Percentiles rank a stretch among this genome's conserved stretches.
Conservation (phyloP, 257 asterid genomes). For the Thymus mandschuricus region DNA sequence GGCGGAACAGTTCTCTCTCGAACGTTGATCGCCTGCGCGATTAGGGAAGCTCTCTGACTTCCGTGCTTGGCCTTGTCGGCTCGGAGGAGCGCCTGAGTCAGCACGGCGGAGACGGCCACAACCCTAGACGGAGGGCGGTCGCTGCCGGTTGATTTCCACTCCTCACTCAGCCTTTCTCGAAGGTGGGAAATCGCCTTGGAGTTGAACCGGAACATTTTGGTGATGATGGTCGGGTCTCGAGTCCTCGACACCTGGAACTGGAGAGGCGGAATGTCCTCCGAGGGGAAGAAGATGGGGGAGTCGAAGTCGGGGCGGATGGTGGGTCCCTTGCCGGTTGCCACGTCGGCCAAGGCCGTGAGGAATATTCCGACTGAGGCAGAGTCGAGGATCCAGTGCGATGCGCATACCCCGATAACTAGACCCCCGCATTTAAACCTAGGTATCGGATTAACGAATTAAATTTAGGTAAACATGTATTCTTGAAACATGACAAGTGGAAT, state of each 20-base stretch:
- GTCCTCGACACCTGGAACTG: constrained; percentile 8
- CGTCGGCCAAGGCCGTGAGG: neutral
- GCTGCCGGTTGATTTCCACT: constrained; percentile 1
- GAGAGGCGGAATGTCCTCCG: neutral
- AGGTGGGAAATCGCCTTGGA: constrained; percentile 14
- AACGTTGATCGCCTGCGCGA: neutral
- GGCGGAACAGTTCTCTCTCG: constrained; percentile 3
- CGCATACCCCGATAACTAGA: constrained; percentile 21
- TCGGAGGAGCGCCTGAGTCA: neutral
- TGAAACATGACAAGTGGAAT: too few relatives aligned
- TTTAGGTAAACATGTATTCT: too few relatives aligned
- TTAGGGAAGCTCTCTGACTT: neutral
- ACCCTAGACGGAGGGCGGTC: neutral
- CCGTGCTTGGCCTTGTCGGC: neutral
- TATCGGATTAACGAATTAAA: too few relatives aligned
- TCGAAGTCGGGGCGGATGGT: neutral
- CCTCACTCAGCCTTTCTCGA: neutral
- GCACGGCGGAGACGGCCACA: neutral
- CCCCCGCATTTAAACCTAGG: neutral
- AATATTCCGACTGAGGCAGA: neutral
- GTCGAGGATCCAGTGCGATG: constrained; percentile 20
- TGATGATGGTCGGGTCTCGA: constrained; percentile 8
- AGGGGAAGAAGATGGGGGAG: neutral
- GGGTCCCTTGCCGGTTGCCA: neutral
- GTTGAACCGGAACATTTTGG: constrained; percentile 26